phyloP scores from a whole-genome alignment of 1,284 basidiomycete species.

The Cryptococcus hybrid region DNA sequence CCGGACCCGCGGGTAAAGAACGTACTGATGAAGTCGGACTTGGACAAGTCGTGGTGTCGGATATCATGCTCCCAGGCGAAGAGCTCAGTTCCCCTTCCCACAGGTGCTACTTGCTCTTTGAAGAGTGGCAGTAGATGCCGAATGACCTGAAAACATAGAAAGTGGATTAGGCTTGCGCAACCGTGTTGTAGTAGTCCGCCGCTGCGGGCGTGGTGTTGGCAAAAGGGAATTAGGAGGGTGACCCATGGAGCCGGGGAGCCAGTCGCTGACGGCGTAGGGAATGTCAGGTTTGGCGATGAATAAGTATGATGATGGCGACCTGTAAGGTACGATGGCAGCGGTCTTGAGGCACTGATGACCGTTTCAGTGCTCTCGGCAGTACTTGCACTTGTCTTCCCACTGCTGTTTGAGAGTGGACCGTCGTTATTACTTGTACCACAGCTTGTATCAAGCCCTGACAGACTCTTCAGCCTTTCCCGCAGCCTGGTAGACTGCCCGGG shows the following conservation, averaged over 20 bases:
- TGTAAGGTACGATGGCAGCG: conserved; percentile 11
- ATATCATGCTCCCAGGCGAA: conserved; percentile 15
- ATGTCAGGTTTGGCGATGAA: conserved; percentile 16
- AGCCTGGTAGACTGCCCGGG: conserved; percentile 10
- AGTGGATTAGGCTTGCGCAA: conserved; percentile 19
- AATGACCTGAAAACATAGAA: conserved; percentile 4
- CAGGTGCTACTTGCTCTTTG: not conserved
- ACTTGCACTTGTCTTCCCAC: not conserved
- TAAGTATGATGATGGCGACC: conserved; percentile 16
- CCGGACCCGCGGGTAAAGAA: conserved; percentile 8
- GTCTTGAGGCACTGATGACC: conserved; percentile 7
- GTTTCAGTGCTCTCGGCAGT: not conserved
- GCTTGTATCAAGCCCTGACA: conserved; percentile 17
- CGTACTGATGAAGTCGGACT: conserved; percentile 15
- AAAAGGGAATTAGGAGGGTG: conserved; percentile 12
- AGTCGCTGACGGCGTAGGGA: not conserved
- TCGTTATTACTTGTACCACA: not conserved
- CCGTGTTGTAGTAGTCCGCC: conserved; percentile 14
- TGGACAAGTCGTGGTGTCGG: conserved; percentile 14
- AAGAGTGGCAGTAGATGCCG: not conserved
- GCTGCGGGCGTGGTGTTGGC: conserved; percentile 8
- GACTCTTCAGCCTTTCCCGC: conserved; percentile 14
- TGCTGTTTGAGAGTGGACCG: not conserved
- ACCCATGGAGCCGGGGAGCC: conserved; percentile 8
- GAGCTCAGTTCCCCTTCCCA: conserved; percentile 8